Base-by-base conservation (phyloP, 1,139 yeast species). In the Lodderomyces pseudojiufengensis region DNA sequence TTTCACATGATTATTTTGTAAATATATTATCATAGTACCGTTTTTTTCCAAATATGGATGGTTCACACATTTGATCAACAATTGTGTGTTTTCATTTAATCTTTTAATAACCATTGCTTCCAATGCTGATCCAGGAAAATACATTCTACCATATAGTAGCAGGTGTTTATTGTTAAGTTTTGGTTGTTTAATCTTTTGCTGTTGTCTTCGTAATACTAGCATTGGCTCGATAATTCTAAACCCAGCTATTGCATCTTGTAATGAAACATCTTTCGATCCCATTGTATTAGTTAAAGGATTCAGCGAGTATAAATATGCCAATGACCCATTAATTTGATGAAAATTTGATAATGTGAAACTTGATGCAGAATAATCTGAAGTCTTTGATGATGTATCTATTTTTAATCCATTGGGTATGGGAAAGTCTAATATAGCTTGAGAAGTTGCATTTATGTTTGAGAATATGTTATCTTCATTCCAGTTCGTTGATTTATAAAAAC, bases 41-140 rank as follows among this genome's bases (percentile, higher is more conserved):
- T 73, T 72, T 35, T 65, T 60, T 33, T 72, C 73, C 22, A 84
- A 63, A 21, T 76, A 74, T 14, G 85, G 79, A 50, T 80, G 84
- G 49, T 84, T 82, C 31, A 87, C 78, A 52, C 95, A 84, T 48
- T 84, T 85, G 22, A 87, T 61, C 34, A 84, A 61, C 23, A 87
- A 46, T 50, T 87, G 95, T 9, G 88, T 63, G 39, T 69, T 65
- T 12, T 72, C 59, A 3, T 83, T 61, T 27, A 87, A 50, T 39
- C 88, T 66, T 43, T 84, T 78, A 27, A 90, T 78, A 9, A 81
- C 51, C 94, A 92, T 82, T 1, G 96, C 96, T 55, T 92, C 98
- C 6, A 94, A 62, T 4, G 86, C 81, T 15, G 87, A 80, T 1
- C 88, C 85, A 0, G 98, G 98, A 45, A 92, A 80, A 51, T 83